Evolutionary conservation across 257 asterid genomes (phyloP).

Genomic region (Apocynum venetum): DNA sequence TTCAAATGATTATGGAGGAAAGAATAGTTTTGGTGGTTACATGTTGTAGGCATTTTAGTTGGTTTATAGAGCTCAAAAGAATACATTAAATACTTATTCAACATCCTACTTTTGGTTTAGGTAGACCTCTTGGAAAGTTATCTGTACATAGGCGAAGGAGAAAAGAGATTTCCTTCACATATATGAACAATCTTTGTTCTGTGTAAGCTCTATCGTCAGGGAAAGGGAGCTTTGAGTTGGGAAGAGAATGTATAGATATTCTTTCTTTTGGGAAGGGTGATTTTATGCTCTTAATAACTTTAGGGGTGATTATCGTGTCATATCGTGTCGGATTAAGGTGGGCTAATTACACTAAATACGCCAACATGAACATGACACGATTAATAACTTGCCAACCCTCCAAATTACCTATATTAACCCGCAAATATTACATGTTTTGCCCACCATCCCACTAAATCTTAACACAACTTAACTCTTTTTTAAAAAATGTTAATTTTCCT

Average conservation of each 20-base stretch:
- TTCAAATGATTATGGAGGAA: background rate
- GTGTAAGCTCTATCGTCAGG: background rate
- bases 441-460: too few species aligned
- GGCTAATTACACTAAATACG: too few species aligned
- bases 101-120: background rate
- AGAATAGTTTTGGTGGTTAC: background rate
- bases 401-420: too few species aligned
- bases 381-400: too few species aligned
- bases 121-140: background rate
- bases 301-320: too few species aligned
- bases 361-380: too few species aligned
- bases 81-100: background rate
- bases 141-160: background rate
- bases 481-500: too few species aligned
- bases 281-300: background rate
- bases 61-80: conserved; percentile 1
- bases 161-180: background rate
- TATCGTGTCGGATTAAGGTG: too few species aligned
- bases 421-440: too few species aligned
- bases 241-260: background rate
- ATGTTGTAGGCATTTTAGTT: background rate
- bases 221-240: background rate
- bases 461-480: too few species aligned
- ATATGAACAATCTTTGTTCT: background rate
- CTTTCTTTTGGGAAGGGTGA: background rate